Conservation (phyloP, 1,284 basidiomycete species). For the Fomitopsis schrenkii region DNA sequence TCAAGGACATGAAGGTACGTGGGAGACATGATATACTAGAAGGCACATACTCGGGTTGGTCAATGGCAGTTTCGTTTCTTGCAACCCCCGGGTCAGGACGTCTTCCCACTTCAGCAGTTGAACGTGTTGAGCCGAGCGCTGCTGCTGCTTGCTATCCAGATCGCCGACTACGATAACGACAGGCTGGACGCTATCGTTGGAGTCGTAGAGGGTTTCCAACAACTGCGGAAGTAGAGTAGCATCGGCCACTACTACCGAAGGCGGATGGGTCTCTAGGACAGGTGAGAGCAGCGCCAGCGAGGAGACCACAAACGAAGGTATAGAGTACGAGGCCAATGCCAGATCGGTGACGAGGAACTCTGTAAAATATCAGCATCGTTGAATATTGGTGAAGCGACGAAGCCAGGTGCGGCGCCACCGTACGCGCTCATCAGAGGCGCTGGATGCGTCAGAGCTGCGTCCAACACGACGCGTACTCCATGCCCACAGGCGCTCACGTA, state of each 20-base stretch:
- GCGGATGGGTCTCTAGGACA: constrained; percentile 60
- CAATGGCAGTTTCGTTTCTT: constrained; percentile 40
- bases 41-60: constrained; percentile 41
- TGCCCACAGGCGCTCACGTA: background rate
- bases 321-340: constrained; percentile 66
- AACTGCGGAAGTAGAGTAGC: constrained; percentile 58
- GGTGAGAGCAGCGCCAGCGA: constrained; percentile 52
- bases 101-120: constrained; percentile 60
- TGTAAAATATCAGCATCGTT: constrained; percentile 22
- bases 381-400: no score
- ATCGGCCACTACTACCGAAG: constrained; percentile 66
- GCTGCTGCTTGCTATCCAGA: constrained; percentile 34
- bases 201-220: constrained; percentile 64
- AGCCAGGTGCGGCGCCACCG: no score
- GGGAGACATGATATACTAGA: background rate
- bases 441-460: background rate
- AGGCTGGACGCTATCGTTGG: constrained; percentile 43
- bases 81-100: constrained; percentile 57
- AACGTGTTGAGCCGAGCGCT: constrained; percentile 41
- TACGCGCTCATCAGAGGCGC: no score
- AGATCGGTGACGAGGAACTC: constrained; percentile 76
- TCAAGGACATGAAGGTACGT: background rate
- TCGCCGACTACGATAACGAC: constrained; percentile 68
- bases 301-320: constrained; percentile 66
- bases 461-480: background rate